A percentile compares a stretch with the other conserved stretches of the same genome.
Conservation (phyloP, 2,329 filamentous ascomycete genomes). For the Alternaria brassicae region DNA sequence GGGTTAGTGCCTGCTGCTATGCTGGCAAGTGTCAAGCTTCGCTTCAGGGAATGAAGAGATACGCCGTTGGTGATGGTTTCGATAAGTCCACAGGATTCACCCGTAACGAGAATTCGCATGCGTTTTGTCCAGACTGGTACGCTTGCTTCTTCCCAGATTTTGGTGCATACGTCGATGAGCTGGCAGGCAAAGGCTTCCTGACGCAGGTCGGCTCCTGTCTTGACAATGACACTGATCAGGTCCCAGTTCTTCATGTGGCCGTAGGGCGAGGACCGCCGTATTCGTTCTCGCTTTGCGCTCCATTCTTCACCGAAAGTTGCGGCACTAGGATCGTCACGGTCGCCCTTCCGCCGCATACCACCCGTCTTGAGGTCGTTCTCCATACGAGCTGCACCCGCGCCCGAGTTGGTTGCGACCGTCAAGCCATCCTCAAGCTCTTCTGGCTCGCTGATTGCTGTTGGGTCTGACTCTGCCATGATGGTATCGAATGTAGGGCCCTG, state of each 20-base stretch:
- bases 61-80: constrained; percentile 90
- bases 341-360: constrained; percentile 79
- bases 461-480: constrained; percentile 77
- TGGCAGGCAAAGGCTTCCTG: constrained; percentile 90
- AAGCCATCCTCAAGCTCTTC: constrained; percentile 65
- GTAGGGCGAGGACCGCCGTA: constrained; percentile 82
- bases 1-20: constrained; percentile 77
- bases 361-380: constrained; percentile 89
- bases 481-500: constrained; percentile 77
- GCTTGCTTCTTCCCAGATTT: constrained; percentile 78
- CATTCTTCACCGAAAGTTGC: constrained; percentile 88
- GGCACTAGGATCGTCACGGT: constrained; percentile 84
- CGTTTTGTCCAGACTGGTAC: constrained; percentile 86
- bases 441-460: constrained; percentile 57
- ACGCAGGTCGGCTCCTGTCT: constrained; percentile 81
- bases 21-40: constrained; percentile 77
- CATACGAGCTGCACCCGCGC: constrained; percentile 81
- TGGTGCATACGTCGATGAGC: constrained; percentile 80
- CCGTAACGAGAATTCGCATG: constrained; percentile 86
- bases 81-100: constrained; percentile 82
- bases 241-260: constrained; percentile 93
- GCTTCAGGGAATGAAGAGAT: constrained; percentile 84
- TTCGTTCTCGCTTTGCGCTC: constrained; percentile 83
- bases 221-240: constrained; percentile 84
- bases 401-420: constrained; percentile 65